phyloP scores from a whole-genome alignment of 2,329 filamentous ascomycete genomes.

The Fusarium burgessii region DNA sequence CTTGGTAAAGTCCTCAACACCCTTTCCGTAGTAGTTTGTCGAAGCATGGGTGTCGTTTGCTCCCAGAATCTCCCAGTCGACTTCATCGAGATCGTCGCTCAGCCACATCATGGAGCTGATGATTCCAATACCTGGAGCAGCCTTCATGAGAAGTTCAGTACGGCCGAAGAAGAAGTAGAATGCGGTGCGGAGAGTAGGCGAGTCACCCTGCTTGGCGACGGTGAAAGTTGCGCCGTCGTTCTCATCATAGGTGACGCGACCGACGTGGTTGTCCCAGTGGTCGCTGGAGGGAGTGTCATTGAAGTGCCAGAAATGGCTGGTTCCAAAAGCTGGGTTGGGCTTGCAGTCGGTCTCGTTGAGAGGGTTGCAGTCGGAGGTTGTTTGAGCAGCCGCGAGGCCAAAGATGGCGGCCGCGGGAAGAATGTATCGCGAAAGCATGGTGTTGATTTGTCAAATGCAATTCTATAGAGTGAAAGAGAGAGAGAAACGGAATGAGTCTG shows the following conservation, averaged over 20 bases:
- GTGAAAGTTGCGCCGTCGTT: conserved; percentile 77
- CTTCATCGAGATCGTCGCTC: conserved; percentile 86
- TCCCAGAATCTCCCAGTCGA: conserved; percentile 88
- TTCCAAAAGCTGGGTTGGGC: conserved; percentile 76
- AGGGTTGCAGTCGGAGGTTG: conserved; percentile 82
- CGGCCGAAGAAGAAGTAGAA: conserved; percentile 91
- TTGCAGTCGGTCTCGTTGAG: conserved; percentile 75
- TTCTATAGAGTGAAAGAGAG: conserved; percentile 15
- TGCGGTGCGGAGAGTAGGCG: conserved; percentile 81
- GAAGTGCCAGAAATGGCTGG: conserved; percentile 72
- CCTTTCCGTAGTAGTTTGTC: conserved; percentile 86
- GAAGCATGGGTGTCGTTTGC: conserved; percentile 71
- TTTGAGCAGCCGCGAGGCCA: conserved; percentile 73
- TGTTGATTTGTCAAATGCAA: neutral
- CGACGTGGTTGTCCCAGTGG: conserved; percentile 75
- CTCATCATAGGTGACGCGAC: conserved; percentile 70
- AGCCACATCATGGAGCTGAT: conserved; percentile 86
- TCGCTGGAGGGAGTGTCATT: conserved; percentile 69
- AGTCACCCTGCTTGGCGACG: conserved; percentile 76
- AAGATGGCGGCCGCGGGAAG: conserved; percentile 54
- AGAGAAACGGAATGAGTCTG: conserved; percentile 9
- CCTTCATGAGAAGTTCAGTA: conserved; percentile 82
- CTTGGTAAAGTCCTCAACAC: conserved; percentile 71
- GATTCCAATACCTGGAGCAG: conserved; percentile 79
- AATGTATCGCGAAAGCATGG: conserved; percentile 47